A percentile compares a stretch with the other conserved stretches of the same genome.
These are phyloP conservation scores for Neopestalotiopsis sp. DNA, from an alignment of 2,329 filamentous ascomycete species.

Conservation along the genomic window DNA sequence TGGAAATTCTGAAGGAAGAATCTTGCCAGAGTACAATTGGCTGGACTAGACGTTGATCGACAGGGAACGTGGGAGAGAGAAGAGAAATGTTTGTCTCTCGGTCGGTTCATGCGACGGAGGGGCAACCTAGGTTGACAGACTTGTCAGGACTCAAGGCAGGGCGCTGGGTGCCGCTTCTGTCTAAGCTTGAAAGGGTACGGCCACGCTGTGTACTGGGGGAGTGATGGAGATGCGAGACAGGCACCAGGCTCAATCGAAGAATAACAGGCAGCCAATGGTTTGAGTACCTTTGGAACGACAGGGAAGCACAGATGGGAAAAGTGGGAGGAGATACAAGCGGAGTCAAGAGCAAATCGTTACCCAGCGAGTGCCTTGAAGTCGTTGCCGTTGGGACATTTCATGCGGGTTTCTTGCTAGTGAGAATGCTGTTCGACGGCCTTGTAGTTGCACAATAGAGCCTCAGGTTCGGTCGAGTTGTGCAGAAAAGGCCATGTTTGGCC, in stretches of 20 bases:
- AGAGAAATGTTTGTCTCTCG: slow-evolving; percentile 1
- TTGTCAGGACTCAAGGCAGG: background rate
- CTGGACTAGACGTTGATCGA: slow-evolving; percentile 3
- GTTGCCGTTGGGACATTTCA: background rate
- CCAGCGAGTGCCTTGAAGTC: background rate
- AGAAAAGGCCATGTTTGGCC: background rate
- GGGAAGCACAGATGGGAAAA: background rate
- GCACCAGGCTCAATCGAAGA: background rate
- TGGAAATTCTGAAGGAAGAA: background rate
- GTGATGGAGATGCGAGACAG: background rate
- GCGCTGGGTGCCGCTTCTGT: background rate
- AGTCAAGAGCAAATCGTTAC: background rate
- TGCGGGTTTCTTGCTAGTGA: background rate
- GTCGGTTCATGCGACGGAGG: slow-evolving; percentile 15
- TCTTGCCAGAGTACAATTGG: slow-evolving; percentile 15
- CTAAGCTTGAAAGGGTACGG: slow-evolving; percentile 1
- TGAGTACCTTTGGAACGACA: background rate
- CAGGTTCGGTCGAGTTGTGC: background rate
- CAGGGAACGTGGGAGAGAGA: background rate
- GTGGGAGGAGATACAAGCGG: background rate
- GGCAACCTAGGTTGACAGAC: slow-evolving; percentile 11
- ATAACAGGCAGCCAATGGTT: background rate
- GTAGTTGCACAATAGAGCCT: slow-evolving; percentile 3
- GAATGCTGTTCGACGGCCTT: background rate
- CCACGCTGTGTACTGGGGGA: background rate